Conservation (phyloP, 2,329 filamentous ascomycete genomes). For the Fusarium verrucosum region DNA sequence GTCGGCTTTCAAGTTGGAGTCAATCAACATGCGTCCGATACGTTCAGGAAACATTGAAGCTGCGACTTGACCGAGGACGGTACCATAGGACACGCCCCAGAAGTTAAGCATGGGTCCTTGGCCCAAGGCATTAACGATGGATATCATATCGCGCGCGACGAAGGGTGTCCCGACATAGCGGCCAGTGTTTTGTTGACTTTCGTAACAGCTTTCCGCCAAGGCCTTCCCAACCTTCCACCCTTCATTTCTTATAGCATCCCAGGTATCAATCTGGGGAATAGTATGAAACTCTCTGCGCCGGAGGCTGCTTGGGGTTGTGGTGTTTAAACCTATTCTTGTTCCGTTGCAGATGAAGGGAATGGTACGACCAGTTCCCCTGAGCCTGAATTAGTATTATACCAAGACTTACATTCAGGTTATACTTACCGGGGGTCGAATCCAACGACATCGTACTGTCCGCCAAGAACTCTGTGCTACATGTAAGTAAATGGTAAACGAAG, state of each 20-base stretch:
- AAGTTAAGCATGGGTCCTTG: slow-evolving; percentile 49
- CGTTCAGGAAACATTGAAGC: slow-evolving; percentile 40
- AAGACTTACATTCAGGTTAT: accelerated
- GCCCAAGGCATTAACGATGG: slow-evolving; percentile 46
- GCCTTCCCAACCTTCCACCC: neutral
- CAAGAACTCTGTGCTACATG: slow-evolving; percentile 4
- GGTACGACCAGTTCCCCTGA: slow-evolving; percentile 9
- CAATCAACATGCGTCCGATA: slow-evolving; percentile 31
- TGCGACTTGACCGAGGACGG: slow-evolving; percentile 27
- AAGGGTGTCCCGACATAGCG: slow-evolving; percentile 44
- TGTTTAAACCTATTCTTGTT: neutral
- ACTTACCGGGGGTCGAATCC: slow-evolving; percentile 15
- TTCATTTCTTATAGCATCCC: neutral
- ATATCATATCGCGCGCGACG: slow-evolving; percentile 52
- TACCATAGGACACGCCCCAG: slow-evolving; percentile 45
- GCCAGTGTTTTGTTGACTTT: slow-evolving; percentile 34
- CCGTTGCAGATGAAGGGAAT: slow-evolving; percentile 6
- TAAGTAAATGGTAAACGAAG: neutral
- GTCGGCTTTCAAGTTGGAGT: slow-evolving; percentile 23
- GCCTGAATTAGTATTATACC: neutral
- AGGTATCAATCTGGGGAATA: neutral
- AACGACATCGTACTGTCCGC: slow-evolving; percentile 25
- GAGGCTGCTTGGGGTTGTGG: neutral
- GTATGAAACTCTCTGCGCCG: neutral
- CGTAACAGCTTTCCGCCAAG: too few relatives aligned